Evolutionary conservation across 306 rosid species (phyloP).

Genomic region (Alnus glutinosa): DNA sequence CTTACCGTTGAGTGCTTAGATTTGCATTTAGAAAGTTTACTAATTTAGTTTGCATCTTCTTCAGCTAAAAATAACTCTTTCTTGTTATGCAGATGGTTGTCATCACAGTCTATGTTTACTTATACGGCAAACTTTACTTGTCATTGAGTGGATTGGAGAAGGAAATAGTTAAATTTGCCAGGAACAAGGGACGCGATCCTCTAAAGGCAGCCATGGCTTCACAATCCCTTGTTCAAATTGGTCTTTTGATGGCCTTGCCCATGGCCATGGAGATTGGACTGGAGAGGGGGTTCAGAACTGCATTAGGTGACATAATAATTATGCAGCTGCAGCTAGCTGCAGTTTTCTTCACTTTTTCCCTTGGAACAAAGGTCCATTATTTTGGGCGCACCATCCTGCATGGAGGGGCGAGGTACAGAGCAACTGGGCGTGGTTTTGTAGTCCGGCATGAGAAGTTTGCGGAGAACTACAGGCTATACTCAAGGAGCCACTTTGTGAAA

Average conservation of each 20-base stretch:
- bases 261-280: constrained; percentile 98
- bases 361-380: constrained; percentile 87
- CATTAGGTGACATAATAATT: constrained; percentile 71
- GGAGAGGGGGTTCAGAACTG: constrained; percentile 94
- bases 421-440: constrained; percentile 99
- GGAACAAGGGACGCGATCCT: constrained; percentile 56
- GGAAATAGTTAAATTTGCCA: constrained; percentile 65
- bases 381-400: constrained; percentile 92
- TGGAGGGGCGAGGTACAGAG: constrained; percentile 96
- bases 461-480: constrained; percentile 93
- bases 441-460: constrained; percentile 93
- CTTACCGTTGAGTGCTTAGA: not conserved
- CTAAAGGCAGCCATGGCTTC: constrained; percentile 80
- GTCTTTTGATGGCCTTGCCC: constrained; percentile 83
- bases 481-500: constrained; percentile 93
- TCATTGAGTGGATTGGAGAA: constrained; percentile 89
- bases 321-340: constrained; percentile 96
- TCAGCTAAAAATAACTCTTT: constrained; percentile 12
- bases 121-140: constrained; percentile 86
- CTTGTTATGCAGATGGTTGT: constrained; percentile 64
- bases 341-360: constrained; percentile 94
- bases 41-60: not conserved
- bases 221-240: constrained; percentile 84
- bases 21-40: not conserved
- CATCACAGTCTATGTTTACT: constrained; percentile 70